These are phyloP conservation scores for Russula lepida DNA, from an alignment of 768 basidiomycete species.

Conservation along the genomic window DNA sequence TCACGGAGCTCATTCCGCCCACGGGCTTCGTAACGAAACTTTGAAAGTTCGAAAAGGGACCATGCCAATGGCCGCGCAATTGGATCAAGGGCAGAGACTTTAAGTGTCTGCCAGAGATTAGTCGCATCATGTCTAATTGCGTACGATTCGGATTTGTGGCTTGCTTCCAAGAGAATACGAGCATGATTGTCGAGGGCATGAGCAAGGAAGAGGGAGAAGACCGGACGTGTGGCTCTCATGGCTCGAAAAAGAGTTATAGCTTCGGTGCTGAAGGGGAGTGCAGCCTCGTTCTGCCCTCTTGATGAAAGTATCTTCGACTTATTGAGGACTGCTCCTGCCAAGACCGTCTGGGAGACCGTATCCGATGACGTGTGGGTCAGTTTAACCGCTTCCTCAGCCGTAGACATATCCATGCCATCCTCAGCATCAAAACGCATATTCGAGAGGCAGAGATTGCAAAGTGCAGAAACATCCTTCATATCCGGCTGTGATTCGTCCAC, in stretches of 20 bases:
- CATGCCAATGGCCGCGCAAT: background rate
- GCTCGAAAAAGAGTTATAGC: background rate
- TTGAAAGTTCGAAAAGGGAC: background rate
- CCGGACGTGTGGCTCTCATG: background rate
- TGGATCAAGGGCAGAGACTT: background rate
- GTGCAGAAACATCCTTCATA: background rate
- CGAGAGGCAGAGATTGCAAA: conserved; percentile 2
- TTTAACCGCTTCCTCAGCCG: background rate
- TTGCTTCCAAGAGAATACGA: conserved; percentile 2
- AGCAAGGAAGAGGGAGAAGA: conserved; percentile 5
- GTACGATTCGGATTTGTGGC: background rate
- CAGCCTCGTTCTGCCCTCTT: background rate
- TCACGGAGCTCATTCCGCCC: background rate
- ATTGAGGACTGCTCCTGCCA: conserved; percentile 4
- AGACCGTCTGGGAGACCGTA: background rate
- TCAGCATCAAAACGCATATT: background rate
- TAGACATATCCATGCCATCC: background rate
- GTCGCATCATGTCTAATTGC: background rate
- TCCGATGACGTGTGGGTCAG: background rate
- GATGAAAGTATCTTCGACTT: conserved; percentile 12
- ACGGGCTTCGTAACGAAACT: background rate
- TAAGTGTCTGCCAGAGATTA: conserved; percentile 3
- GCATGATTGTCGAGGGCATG: conserved; percentile 3
- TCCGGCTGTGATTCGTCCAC: background rate
- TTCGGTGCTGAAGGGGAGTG: background rate